Base-by-base conservation (phyloP, 805 yeast species). In the Candida parachauliodes region DNA sequence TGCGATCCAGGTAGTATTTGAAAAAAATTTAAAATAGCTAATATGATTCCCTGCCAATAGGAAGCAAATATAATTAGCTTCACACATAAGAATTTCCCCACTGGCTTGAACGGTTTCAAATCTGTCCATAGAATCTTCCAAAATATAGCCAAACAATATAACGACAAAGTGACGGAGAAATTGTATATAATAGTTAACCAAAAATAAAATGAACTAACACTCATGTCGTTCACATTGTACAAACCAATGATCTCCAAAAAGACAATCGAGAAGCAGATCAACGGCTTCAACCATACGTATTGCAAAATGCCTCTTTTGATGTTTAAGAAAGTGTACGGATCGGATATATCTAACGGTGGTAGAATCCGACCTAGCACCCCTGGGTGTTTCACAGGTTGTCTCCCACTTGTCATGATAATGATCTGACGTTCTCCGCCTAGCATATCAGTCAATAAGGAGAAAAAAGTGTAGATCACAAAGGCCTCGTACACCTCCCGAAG, bases 21-120 rank as follows among this genome's bases (percentile, higher is more conserved):
- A 50, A 72, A 47, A 52, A 71, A 65, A 60, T 73, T 65, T 30
- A 83, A 50, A 1, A 77, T 52, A 4, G 79, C 77, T 31, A 85
- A 62, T 1, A 80, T 46, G 7, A 83, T 62, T 0, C 94, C 88
- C 56, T 93, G 98, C 99, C 99, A 93, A 57, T 88, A 93, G n/a
- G 96, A 85, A 17, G 96, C 98, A 70, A 93, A 93, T 34, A 93
- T 89, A 38, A 93, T 88, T 45, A 88, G 71, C 54, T 93, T 93
- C 32, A 93, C 95, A 62, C 97, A 88, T 27, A 93, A 57, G 57
- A 93, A 93, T 61, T 89, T 89, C 8, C 94, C 88, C 76, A 93
- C 80, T 3, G 98, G 98, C 38, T 86, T 76, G 64, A 82, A 89
- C 1, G 82, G 84, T 37, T 66, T 72, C 47, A 93, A 69, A 50